Base-by-base conservation (phyloP, 2,329 filamentous ascomycete species). In the Tolypocladium endophyticum region DNA sequence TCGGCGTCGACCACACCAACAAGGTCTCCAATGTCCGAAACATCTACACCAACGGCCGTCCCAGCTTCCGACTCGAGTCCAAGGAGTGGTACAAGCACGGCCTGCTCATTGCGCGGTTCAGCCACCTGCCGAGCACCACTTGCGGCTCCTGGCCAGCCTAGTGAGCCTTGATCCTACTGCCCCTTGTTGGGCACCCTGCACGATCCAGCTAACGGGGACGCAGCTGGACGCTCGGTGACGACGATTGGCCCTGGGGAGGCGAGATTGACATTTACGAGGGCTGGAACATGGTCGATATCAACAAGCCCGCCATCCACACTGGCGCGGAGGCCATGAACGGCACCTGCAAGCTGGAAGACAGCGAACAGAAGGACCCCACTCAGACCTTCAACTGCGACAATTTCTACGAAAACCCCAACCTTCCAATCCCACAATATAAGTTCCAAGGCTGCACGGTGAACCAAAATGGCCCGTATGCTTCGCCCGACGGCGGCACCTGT, bases 101-200 rank as follows among this genome's bases (percentile, higher is more conserved):
- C 30, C 81, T 91, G 36, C 81, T 91, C 66, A 82, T 92, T 52
- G 77, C 87, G 47, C 85, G 90, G 67, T 82, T 91, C 64, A 77
- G 75, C 18, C 87, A 91, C 66, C 85, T 92, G 74, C 87, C 88
- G 36, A 77, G 76, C 58, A 78, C 80, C 11, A 75, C 79, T 54
- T 91, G 88, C 65, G 88, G 88, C 57, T 79, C 82, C 11, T 91
- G 88, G 88, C 88, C 88, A 4, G 86, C 87, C 74, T 79, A 87
- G 79, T 83, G 75, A 73, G 74, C 66, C 14, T 1, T 9, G 41
- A 12, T 1, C 7, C n/a, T 25, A 4, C 3, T 18, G 5, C 20
- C 11, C 14, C 43, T 25, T 9, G 18, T 28, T 11, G 56, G 36
- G 16, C 25, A 23, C n/a, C n/a, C n/a, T 7, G 11, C 35, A 36